Conservation (phyloP, 2,329 filamentous ascomycete genomes). For the Chaetomium sp. region DNA sequence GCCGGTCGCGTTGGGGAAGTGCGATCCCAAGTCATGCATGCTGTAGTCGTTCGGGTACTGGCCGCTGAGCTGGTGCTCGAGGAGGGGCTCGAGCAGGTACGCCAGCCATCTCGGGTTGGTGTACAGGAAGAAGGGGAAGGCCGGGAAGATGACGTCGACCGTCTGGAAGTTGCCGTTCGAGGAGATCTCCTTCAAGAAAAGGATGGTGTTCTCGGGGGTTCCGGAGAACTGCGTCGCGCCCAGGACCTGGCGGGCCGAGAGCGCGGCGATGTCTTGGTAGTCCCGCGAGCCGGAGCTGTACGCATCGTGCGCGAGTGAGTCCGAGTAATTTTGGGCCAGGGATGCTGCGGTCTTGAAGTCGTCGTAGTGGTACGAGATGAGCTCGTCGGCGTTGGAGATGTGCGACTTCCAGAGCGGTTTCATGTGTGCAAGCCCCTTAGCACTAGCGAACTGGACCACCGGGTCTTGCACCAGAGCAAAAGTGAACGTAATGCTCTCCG, state of each 20-base stretch:
- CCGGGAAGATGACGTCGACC: constrained; percentile 84
- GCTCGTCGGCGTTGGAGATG: constrained; percentile 62
- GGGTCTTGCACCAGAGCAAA: constrained; percentile 77
- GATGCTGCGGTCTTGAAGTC: constrained; percentile 67
- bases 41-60: constrained; percentile 83
- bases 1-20: constrained; percentile 77
- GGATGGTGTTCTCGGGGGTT: constrained; percentile 68
- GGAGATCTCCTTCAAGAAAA: constrained; percentile 85
- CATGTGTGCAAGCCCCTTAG: constrained; percentile 76
- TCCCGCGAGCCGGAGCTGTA: constrained; percentile 72
- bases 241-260: constrained; percentile 78
- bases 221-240: constrained; percentile 77
- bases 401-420: constrained; percentile 77
- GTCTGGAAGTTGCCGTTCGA: constrained; percentile 85
- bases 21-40: constrained; percentile 73
- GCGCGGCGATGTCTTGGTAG: constrained; percentile 74
- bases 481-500: constrained; percentile 70
- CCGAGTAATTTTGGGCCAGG: constrained; percentile 73
- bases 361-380: constrained; percentile 74
- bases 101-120: constrained; percentile 80
- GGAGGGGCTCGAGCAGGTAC: constrained; percentile 75
- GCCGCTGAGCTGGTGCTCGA: constrained; percentile 79
- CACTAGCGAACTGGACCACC: constrained; percentile 76
- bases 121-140: constrained; percentile 84
- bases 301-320: constrained; percentile 69